Conservation (phyloP, 352 stramenopile species). For the Phytophthora crassamura region DNA sequence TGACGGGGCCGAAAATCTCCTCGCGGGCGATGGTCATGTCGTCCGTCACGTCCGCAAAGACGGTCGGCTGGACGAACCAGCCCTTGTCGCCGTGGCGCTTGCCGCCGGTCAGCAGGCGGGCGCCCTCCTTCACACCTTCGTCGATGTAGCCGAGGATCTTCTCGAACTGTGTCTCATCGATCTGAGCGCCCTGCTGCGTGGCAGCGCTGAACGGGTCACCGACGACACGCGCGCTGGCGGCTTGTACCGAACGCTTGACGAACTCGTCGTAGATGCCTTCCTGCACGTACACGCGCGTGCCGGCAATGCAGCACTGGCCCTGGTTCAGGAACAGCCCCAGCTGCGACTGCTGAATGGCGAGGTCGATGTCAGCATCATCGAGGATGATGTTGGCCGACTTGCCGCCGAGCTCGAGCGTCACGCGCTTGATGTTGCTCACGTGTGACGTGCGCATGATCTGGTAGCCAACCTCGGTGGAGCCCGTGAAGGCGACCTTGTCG, state of each 20-base stretch:
- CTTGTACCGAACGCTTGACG: constrained; percentile 52
- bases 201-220: constrained; percentile 57
- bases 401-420: constrained; percentile 78
- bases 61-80: constrained; percentile 93
- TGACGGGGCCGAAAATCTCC: constrained; percentile 92
- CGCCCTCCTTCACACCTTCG: constrained; percentile 78
- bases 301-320: constrained; percentile 88
- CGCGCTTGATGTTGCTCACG: constrained; percentile 70
- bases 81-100: constrained; percentile 61
- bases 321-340: constrained; percentile 83
- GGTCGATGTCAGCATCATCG: constrained; percentile 67
- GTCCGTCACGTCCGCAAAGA: constrained; percentile 82
- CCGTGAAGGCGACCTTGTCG: constrained; percentile 87
- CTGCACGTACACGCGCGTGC: constrained; percentile 85
- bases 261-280: constrained; percentile 88
- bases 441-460: constrained; percentile 62
- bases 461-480: constrained; percentile 64
- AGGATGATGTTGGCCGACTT: constrained; percentile 82
- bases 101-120: constrained; percentile 76
- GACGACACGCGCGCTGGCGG: constrained; percentile 53
- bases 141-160: constrained; percentile 87
- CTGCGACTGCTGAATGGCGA: constrained; percentile 48
- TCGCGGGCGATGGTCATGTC: constrained; percentile 89
- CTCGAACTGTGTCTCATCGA: constrained; percentile 68
- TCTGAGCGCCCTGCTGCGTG: constrained; percentile 56